phyloP scores from a whole-genome alignment of 306 rosid genomes.

The Sechiopsis laciniata region DNA sequence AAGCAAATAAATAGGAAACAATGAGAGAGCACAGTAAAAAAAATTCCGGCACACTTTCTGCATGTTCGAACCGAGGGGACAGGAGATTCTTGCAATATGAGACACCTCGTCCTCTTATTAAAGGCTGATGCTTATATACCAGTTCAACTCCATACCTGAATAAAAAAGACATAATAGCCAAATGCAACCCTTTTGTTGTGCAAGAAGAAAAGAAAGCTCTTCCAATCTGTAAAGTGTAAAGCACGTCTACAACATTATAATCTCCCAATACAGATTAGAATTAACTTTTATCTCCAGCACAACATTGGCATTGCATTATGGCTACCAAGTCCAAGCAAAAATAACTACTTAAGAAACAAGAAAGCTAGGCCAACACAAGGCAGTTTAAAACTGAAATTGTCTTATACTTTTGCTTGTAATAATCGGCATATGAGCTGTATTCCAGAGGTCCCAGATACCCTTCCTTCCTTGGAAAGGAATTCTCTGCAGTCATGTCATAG shows the following conservation, averaged over 20 bases:
- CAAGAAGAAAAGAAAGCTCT: slow-evolving; percentile 66
- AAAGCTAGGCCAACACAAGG: slow-evolving; percentile 18
- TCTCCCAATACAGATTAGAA: slow-evolving; percentile 55
- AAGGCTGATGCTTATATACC: slow-evolving; percentile 79
- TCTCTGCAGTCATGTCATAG: slow-evolving; percentile 82
- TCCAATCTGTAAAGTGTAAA: slow-evolving; percentile 53
- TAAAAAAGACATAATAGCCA: slow-evolving; percentile 48
- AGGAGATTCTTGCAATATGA: slow-evolving; percentile 97
- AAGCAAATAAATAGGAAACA: slow-evolving; percentile 13
- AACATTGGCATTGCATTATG: slow-evolving; percentile 42
- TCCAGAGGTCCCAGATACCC: slow-evolving; percentile 98
- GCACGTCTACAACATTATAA: slow-evolving; percentile 34
- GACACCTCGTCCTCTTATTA: slow-evolving; percentile 94
- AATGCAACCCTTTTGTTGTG: slow-evolving; percentile 51
- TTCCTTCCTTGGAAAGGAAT: slow-evolving; percentile 95
- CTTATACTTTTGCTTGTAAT: slow-evolving; percentile 92
- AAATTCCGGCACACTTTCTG: slow-evolving; percentile 53
- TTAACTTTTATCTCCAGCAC: slow-evolving; percentile 57
- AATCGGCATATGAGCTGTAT: slow-evolving; percentile 96
- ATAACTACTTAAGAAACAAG: slow-evolving; percentile 10
- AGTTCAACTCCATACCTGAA: slow-evolving; percentile 90
- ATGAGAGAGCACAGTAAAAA: slow-evolving; percentile 20
- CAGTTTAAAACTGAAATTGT: slow-evolving; percentile 19
- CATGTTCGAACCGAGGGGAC: slow-evolving; percentile 87
- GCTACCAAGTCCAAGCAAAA: slow-evolving; percentile 33